phyloP scores from a whole-genome alignment of 805 yeast species.

The Barnettozyma wickerhamii region DNA sequence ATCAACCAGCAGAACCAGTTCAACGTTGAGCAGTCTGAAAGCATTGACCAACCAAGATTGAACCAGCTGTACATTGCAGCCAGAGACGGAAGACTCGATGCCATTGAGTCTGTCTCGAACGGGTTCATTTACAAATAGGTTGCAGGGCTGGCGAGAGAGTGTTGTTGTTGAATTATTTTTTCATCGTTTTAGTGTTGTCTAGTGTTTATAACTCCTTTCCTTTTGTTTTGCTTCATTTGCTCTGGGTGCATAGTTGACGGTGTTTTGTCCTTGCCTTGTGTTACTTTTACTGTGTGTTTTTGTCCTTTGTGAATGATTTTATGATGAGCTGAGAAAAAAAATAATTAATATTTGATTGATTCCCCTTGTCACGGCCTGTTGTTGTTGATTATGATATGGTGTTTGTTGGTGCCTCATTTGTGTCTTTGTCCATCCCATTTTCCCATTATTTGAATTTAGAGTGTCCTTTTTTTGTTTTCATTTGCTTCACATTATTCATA shows the following conservation, averaged over 20 bases:
- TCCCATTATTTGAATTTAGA: no score
- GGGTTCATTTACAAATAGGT: slow-evolving; percentile 23
- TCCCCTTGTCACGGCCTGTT: no score
- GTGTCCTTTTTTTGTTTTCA: no score
- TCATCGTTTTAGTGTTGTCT: neutral
- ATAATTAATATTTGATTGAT: no score
- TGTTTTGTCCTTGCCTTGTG: neutral
- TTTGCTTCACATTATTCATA: no score
- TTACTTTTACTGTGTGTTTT: neutral
- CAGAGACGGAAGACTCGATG: slow-evolving; percentile 50
- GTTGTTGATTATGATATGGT: no score
- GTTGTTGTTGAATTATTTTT: no score
- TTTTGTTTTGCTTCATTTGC: neutral
- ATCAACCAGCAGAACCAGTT: slow-evolving; percentile 15
- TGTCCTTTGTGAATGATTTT: neutral
- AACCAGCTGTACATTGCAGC: slow-evolving; percentile 53
- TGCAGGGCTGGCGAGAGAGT: no score
- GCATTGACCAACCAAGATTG: slow-evolving; percentile 35
- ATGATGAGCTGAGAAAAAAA: no score
- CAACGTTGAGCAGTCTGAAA: slow-evolving; percentile 30
- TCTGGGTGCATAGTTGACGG: neutral
- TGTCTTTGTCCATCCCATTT: no score
- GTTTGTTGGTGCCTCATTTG: no score
- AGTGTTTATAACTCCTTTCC: no score
- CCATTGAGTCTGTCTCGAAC: slow-evolving; percentile 45